Percentiles rank a stretch among this genome's conserved stretches.
These are phyloP conservation scores for Saccharomycopsis fermentans DNA, from an alignment of 805 yeast genomes.

Conservation along the genomic window DNA sequence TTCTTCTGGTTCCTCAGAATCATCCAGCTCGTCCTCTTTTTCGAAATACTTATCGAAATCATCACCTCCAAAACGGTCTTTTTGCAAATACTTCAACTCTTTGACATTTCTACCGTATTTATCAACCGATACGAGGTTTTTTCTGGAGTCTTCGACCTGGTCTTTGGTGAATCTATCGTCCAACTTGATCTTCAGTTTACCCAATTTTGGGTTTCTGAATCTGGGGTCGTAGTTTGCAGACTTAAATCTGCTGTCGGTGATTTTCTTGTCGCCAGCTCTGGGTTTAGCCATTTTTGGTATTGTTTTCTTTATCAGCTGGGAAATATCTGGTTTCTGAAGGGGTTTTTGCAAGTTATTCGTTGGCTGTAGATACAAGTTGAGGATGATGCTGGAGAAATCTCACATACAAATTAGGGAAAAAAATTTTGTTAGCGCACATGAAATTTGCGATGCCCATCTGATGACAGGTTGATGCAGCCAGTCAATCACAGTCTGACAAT, in stretches of 20 bases:
- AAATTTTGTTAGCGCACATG: neutral
- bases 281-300: neutral
- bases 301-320: too few species aligned
- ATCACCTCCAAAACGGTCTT: conserved; percentile 23
- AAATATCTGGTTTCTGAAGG: too few species aligned
- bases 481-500: too few species aligned
- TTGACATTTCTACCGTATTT: conserved; percentile 74
- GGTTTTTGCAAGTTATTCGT: too few species aligned
- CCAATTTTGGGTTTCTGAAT: conserved; percentile 63
- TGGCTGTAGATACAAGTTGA: too few species aligned
- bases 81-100: conserved; percentile 20
- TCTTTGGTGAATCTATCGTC: conserved; percentile 76
- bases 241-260: conserved; percentile 67
- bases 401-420: too few species aligned
- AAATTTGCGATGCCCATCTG: neutral
- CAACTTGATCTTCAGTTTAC: conserved; percentile 61
- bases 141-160: conserved; percentile 45
- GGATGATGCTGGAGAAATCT: too few species aligned
- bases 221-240: conserved; percentile 81
- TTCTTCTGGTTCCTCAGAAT: too few species aligned
- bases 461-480: neutral
- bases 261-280: conserved; percentile 20
- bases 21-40: conserved; percentile 26
- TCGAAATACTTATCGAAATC: conserved; percentile 62
- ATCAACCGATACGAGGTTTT: conserved; percentile 49